These are phyloP conservation scores for Hymenotorrendiella dingleyae DNA, from an alignment of 2,329 filamentous ascomycete genomes.

Conservation along the genomic window DNA sequence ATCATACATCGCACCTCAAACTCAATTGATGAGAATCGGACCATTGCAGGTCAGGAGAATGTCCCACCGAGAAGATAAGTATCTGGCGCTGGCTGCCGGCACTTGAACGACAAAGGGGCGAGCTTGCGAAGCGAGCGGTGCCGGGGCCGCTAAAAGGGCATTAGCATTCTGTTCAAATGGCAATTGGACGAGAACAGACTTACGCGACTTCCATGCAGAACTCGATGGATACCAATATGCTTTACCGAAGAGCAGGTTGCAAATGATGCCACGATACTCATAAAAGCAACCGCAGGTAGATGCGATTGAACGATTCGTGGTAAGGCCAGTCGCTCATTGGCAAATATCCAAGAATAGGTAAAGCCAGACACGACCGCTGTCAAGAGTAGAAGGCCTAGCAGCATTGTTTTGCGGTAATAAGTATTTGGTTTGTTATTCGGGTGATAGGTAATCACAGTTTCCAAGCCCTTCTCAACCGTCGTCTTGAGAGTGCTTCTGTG, in stretches of 20 bases:
- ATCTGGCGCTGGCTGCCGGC: too few relatives aligned
- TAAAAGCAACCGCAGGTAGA: constrained; percentile 19
- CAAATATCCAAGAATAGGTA: constrained; percentile 9
- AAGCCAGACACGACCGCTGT: constrained; percentile 7
- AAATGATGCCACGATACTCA: constrained; percentile 18
- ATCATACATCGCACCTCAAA: too few relatives aligned
- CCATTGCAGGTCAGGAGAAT: too few relatives aligned
- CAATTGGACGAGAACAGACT: not conserved
- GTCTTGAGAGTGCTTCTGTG: constrained; percentile 4
- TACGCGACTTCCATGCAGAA: not conserved
- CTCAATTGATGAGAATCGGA: too few relatives aligned
- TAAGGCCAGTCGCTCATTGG: not conserved
- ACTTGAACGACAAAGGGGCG: not conserved
- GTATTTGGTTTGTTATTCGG: too few relatives aligned
- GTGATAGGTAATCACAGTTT: too few relatives aligned
- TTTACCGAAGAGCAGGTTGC: constrained; percentile 17
- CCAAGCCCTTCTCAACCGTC: too few relatives aligned
- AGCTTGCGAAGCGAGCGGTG: not conserved
- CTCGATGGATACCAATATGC: constrained; percentile 6
- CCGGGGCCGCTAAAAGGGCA: too few relatives aligned
- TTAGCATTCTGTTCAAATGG: not conserved
- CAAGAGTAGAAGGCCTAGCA: constrained; percentile 5
- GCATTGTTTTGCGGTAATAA: not conserved
- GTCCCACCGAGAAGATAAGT: too few relatives aligned
- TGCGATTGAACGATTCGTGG: constrained; percentile 31